These are phyloP conservation scores for Gossypium herbaceum DNA, from an alignment of 345 rosid genomes.

Conservation along the genomic window DNA sequence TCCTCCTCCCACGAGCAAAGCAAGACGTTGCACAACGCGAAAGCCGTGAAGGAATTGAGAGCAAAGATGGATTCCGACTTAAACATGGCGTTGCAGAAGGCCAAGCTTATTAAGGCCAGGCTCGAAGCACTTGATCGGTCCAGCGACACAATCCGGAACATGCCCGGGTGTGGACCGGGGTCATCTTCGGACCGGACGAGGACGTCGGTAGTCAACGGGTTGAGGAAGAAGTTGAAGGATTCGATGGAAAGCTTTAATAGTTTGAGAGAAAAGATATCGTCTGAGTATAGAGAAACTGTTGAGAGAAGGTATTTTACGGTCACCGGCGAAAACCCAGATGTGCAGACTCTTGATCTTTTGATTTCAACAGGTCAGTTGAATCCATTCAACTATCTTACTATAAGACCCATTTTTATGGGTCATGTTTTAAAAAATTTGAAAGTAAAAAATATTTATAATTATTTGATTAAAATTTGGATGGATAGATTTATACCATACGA, in stretches of 20 bases:
- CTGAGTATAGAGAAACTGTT: conserved; percentile 84
- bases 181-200: conserved; percentile 90
- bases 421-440: too few species aligned
- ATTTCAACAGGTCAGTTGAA: conserved; percentile 71
- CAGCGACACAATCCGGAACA: conserved; percentile 62
- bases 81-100: conserved; percentile 64
- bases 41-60: conserved; percentile 70
- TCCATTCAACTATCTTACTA: neutral
- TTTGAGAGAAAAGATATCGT: conserved; percentile 65
- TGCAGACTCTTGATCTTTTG: conserved; percentile 59
- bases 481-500: too few species aligned
- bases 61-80: conserved; percentile 84
- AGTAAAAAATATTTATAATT: too few species aligned
- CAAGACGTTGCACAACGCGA: conserved; percentile 79
- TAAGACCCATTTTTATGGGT: too few species aligned
- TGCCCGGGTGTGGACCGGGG: conserved; percentile 86
- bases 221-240: conserved; percentile 89
- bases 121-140: conserved; percentile 86
- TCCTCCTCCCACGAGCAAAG: conserved; percentile 77
- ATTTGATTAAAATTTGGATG: too few species aligned
- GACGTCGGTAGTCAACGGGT: conserved; percentile 73
- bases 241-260: conserved; percentile 73
- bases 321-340: conserved; percentile 93
- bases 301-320: conserved; percentile 87
- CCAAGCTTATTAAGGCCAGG: conserved; percentile 69